Evolutionary conservation across 2,329 filamentous ascomycete genomes (phyloP).

Genomic region (Phyllosticta paracitricarpa): DNA sequence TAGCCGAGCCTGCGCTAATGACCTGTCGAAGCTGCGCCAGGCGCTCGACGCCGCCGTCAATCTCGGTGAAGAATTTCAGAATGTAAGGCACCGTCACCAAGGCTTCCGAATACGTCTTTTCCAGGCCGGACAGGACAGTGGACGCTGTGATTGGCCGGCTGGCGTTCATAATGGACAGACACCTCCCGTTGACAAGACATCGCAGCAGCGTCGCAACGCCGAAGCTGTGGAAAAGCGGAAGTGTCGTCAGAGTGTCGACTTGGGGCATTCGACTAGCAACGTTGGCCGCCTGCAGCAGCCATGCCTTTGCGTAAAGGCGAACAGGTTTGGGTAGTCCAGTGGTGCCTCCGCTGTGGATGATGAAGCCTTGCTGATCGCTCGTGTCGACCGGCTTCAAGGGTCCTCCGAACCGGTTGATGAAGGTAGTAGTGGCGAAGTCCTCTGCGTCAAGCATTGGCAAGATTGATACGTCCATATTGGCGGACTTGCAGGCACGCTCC

Average conservation of each 20-base stretch:
- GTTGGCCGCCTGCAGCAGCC: constrained; percentile 3
- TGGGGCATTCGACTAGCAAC: constrained; percentile 4
- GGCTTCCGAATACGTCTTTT: constrained; percentile 14
- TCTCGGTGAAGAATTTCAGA: constrained; percentile 54
- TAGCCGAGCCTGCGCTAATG: constrained; percentile 47
- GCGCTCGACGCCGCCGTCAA: constrained; percentile 42
- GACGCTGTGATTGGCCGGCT: constrained; percentile 2
- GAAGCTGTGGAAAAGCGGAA: constrained; percentile 9
- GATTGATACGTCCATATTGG: not conserved
- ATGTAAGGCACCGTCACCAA: constrained; percentile 55
- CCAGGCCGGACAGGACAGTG: not conserved
- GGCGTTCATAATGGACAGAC: not conserved
- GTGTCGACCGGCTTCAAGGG: not conserved
- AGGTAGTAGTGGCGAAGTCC: not conserved
- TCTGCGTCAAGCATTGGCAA: not conserved
- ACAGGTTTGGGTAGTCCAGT: constrained; percentile 49
- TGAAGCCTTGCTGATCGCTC: not conserved
- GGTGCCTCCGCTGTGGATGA: constrained; percentile 41
- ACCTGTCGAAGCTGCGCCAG: constrained; percentile 42
- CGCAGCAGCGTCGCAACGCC: not conserved
- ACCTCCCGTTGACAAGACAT: not conserved
- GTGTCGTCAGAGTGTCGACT: not conserved
- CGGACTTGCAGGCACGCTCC: not conserved
- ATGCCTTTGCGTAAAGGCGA: not conserved
- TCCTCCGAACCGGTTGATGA: not conserved